Evolutionary conservation across 2,329 filamentous ascomycete genomes (phyloP), one percentile per base, ranked within the genome.

Genomic region (Pleoardoris graminearum): DNA sequence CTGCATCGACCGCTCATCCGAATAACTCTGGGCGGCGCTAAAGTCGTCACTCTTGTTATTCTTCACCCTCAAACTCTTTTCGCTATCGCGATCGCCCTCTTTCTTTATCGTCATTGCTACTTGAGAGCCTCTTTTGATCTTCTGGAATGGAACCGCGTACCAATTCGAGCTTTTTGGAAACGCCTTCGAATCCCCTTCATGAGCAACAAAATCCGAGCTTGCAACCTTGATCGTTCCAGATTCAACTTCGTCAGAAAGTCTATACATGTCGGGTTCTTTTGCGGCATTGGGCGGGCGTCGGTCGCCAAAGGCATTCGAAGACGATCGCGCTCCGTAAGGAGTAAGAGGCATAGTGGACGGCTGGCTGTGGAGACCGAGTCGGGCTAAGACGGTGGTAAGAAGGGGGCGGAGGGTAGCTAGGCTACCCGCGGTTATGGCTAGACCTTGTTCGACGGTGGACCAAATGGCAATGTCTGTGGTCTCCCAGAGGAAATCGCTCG

Each of bases 381-480:
- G 59, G 45, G 54, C 47, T 50, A 65, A 58, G 32, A 62, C 55
- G 36, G 69, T 47, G 23, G 59, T 57, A 51, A 72, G 65, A 25
- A 73, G 65, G 2, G 70, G 70, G 25, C 70, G 70, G 3, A 72
- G 61, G 2, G 70, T 70, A 2, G 70, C 70, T 11, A 73, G 66
- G 35, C 61, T 67, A 25, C 70, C 69, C 2, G 70, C 70, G 1
- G 66, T 71, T 30, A 73, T 72, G n/a, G 68, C 70, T 7, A 73
- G 63, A 19, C 70, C 70, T 60, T 71, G 67, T 57, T 73, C 70
- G 19, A 72, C 59, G 6, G 62, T 61, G 1, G 68, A 71, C 70
- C 70, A 73, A 42, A 71, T 71, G 19, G 70, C 70, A 33, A 73
- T 66, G 44, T 73, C 67, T n/a, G 61, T 37, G 3, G 70, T 73